phyloP scores from a whole-genome alignment of 129 eudicot species.

The Flaveria bidentis region DNA sequence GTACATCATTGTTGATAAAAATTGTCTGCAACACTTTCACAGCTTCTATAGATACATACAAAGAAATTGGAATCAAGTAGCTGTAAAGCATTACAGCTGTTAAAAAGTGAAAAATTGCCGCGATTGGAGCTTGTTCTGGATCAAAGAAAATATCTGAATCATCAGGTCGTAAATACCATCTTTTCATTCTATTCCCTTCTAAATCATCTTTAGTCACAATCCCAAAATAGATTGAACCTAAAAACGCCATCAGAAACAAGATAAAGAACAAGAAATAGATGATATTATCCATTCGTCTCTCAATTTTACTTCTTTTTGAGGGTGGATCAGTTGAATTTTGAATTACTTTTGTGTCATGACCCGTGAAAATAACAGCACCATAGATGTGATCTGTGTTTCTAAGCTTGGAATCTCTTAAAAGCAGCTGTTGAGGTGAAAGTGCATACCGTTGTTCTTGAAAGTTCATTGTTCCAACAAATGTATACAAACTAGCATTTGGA shows the following conservation, averaged over 20 bases:
- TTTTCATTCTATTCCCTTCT: slow-evolving; percentile 47
- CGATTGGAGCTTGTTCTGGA: slow-evolving; percentile 70
- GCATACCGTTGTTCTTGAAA: slow-evolving; percentile 41
- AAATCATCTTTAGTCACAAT: slow-evolving; percentile 57
- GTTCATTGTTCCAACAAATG: slow-evolving; percentile 58
- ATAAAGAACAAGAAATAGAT: slow-evolving; percentile 67
- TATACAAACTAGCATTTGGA: slow-evolving; percentile 60
- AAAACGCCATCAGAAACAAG: slow-evolving; percentile 55
- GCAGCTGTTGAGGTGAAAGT: slow-evolving; percentile 64
- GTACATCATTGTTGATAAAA: slow-evolving; percentile 56
- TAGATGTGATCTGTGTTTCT: slow-evolving; percentile 55
- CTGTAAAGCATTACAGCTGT: slow-evolving; percentile 74
- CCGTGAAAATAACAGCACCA: slow-evolving; percentile 62
- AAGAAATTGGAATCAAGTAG: slow-evolving; percentile 80
- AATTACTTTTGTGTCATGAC: slow-evolving; percentile 59
- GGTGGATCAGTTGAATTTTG: slow-evolving; percentile 79
- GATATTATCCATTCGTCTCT: slow-evolving; percentile 76
- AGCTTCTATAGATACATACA: slow-evolving; percentile 64
- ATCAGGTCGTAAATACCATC: slow-evolving; percentile 79
- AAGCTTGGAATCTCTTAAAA: slow-evolving; percentile 64
- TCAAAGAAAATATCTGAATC: slow-evolving; percentile 48
- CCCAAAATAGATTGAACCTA: slow-evolving; percentile 80
- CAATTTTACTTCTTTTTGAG: slow-evolving; percentile 87
- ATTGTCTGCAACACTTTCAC: slow-evolving; percentile 64
- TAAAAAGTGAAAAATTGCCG: slow-evolving; percentile 71